Evolutionary conservation across 2,329 filamentous ascomycete species (phyloP).

Genomic region (Drechmeria coniospora): DNA sequence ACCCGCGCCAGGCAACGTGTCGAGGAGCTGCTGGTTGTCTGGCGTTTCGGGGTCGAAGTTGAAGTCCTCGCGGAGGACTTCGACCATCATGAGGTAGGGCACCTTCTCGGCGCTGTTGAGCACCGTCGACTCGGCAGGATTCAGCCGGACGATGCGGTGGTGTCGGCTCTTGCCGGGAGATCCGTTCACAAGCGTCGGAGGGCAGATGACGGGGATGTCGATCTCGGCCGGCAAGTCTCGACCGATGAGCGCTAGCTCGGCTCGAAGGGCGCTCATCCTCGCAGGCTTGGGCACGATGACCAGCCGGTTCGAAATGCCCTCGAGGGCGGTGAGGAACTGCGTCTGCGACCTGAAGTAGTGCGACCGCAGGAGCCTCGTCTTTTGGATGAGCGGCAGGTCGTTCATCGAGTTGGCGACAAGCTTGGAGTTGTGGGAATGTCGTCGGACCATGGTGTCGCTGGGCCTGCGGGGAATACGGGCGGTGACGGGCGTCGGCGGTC

Average conservation of each 20-base stretch:
- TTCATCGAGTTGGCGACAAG: slow-evolving; percentile 39
- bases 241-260: slow-evolving; percentile 65
- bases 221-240: slow-evolving; percentile 73
- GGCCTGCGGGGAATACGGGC: slow-evolving; percentile 32
- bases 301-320: slow-evolving; percentile 73
- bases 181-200: slow-evolving; percentile 57
- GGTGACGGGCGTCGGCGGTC: slow-evolving; percentile 42
- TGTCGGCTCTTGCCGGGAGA: slow-evolving; percentile 62
- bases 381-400: slow-evolving; percentile 50
- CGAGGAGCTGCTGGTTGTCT: slow-evolving; percentile 54
- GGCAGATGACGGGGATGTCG: slow-evolving; percentile 69
- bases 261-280: slow-evolving; percentile 63
- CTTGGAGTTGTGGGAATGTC: slow-evolving; percentile 48
- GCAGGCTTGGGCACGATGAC: slow-evolving; percentile 71
- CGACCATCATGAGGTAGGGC: slow-evolving; percentile 72
- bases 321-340: slow-evolving; percentile 63
- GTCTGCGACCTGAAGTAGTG: slow-evolving; percentile 76
- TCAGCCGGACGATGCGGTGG: slow-evolving; percentile 69
- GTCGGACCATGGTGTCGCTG: slow-evolving; percentile 32
- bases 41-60: slow-evolving; percentile 62
- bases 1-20: slow-evolving; percentile 40
- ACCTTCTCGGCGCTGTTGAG: slow-evolving; percentile 79
- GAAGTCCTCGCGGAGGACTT: slow-evolving; percentile 69
- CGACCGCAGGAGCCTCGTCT: slow-evolving; percentile 56
- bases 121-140: slow-evolving; percentile 71